These are phyloP conservation scores for Phytophthora aleatoria DNA, from an alignment of 352 stramenopile species.

Conservation along the genomic window DNA sequence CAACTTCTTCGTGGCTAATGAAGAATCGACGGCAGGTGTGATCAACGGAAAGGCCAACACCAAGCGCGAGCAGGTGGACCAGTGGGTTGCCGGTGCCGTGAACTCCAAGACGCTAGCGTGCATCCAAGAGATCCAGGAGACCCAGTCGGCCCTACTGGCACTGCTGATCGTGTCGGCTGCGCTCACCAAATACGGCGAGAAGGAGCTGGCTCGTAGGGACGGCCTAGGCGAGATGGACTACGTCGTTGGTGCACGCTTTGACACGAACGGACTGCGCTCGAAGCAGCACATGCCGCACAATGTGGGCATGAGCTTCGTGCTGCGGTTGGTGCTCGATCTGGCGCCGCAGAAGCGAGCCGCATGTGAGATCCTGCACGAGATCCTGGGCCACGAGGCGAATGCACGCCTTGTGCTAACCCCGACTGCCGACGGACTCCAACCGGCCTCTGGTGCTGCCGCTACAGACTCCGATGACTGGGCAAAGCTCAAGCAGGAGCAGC, in stretches of 20 bases:
- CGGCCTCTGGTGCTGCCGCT: background rate
- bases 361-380: conserved; percentile 18
- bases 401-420: conserved; percentile 4
- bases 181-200: conserved; percentile 25
- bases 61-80: conserved; percentile 22
- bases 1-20: conserved; percentile 27
- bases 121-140: conserved; percentile 23
- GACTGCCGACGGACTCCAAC: conserved; percentile 7
- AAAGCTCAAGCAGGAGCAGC: background rate
- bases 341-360: conserved; percentile 25
- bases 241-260: conserved; percentile 19
- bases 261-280: conserved; percentile 11
- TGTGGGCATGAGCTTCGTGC: conserved; percentile 13
- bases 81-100: conserved; percentile 9
- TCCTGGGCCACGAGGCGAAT: conserved; percentile 13
- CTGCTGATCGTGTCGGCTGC: conserved; percentile 25
- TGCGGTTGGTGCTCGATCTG: conserved; percentile 18
- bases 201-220: conserved; percentile 16
- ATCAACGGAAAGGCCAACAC: conserved; percentile 13
- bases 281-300: conserved; percentile 16
- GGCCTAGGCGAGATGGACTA: conserved; percentile 27
- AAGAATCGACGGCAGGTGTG: conserved; percentile 3
- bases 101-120: conserved; percentile 10
- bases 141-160: conserved; percentile 10
- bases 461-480: conserved; percentile 9